These are phyloP conservation scores for Odonthalia washingtoniensis DNA, from an alignment of 31 red algal genomes.

Conservation along the genomic window DNA sequence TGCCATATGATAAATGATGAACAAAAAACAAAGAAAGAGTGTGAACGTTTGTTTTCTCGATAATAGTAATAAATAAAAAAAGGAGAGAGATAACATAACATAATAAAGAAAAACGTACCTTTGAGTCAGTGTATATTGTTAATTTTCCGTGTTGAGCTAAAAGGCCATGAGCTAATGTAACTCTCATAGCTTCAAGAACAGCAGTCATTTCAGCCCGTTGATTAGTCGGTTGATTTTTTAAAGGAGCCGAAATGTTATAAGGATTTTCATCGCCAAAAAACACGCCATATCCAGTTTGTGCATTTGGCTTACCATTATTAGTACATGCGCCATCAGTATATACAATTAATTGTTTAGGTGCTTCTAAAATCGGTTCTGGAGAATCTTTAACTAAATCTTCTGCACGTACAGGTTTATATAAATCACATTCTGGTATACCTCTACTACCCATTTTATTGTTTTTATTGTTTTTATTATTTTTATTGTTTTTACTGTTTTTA, in stretches of 20 bases:
- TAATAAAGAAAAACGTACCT: constrained; percentile 11
- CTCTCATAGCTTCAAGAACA: constrained; percentile 52
- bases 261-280: constrained; percentile 75
- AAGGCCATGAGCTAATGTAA: constrained; percentile 27
- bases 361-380: constrained; percentile 8
- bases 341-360: constrained; percentile 35
- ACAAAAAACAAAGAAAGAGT: constrained; percentile 3
- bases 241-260: constrained; percentile 69
- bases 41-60: too few species aligned
- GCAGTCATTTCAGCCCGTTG: constrained; percentile 87
- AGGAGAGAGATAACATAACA: background rate
- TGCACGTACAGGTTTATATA: background rate
- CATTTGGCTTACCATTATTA: constrained; percentile 56
- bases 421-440: background rate
- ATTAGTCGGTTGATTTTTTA: constrained; percentile 76
- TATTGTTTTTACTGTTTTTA: background rate
- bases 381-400: background rate
- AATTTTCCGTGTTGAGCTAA: constrained; percentile 35
- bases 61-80: constrained; percentile 13
- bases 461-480: background rate
- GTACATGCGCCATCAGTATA: constrained; percentile 93
- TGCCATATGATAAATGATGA: constrained; percentile 20
- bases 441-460: too few species aligned
- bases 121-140: constrained; percentile 56
- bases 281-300: constrained; percentile 71